phyloP scores from a whole-genome alignment of 495 filamentous ascomycete genomes.

The Penicillium psychrofluorescens region DNA sequence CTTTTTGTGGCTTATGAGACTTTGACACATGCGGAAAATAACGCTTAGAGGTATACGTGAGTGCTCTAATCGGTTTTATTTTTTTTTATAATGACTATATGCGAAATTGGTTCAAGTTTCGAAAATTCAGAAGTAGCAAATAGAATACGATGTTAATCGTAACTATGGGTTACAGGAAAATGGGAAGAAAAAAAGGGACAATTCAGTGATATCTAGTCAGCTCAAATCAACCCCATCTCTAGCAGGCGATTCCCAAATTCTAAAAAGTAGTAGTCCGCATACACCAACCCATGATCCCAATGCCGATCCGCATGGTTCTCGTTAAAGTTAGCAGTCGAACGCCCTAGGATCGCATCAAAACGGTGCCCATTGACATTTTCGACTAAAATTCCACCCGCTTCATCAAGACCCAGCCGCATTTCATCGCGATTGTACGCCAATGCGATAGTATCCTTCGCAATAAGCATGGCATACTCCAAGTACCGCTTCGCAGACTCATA shows the following conservation, averaged over 20 bases:
- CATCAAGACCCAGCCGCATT: not conserved
- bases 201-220: no score
- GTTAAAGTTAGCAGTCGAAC: conserved; percentile 34
- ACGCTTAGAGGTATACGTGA: no score
- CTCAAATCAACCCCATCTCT: conserved; percentile 12
- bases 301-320: conserved; percentile 13
- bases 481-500: conserved; percentile 9
- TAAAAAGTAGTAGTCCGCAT: conserved; percentile 42
- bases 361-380: not conserved
- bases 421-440: conserved; percentile 13
- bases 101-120: no score
- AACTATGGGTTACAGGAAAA: no score
- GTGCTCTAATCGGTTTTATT: no score
- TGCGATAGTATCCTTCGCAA: conserved; percentile 26
- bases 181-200: no score
- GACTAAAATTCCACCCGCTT: not conserved
- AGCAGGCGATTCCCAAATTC: conserved; percentile 32
- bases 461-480: conserved; percentile 21
- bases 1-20: conserved; percentile 22
- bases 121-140: no score
- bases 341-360: conserved; percentile 20
- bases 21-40: conserved; percentile 16
- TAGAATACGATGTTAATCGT: no score
- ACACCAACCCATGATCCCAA: conserved; percentile 35
- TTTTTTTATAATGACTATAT: no score